Conservation (phyloP, 768 basidiomycete genomes). For the Coprinopsis cinerea region DNA sequence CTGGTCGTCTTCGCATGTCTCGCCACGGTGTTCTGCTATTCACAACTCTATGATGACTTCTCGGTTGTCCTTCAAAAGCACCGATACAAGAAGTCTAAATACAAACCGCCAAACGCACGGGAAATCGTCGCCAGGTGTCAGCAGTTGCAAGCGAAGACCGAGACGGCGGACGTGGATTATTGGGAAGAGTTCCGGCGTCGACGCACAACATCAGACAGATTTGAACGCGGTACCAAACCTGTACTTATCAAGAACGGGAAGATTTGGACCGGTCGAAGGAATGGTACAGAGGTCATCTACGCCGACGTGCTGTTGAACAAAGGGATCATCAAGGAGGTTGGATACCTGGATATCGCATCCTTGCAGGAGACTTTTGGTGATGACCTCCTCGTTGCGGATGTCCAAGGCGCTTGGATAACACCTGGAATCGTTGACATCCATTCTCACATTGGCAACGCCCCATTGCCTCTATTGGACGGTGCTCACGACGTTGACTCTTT, state of each 20-base stretch:
- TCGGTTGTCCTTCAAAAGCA: background rate
- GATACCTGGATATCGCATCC: constrained; percentile 30
- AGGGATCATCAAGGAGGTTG: constrained; percentile 59
- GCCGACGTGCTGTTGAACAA: constrained; percentile 68
- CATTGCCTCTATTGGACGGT: constrained; percentile 48
- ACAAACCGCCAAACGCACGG: constrained; percentile 6
- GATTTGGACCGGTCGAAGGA: constrained; percentile 75
- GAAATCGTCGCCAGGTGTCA: constrained; percentile 4
- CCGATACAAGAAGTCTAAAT: constrained; percentile 1
- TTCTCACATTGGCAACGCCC: constrained; percentile 55
- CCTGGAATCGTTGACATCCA: constrained; percentile 70
- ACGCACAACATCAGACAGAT: constrained; percentile 61
- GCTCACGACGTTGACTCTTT: constrained; percentile 50
- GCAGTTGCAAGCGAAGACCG: background rate
- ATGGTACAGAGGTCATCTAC: constrained; percentile 59
- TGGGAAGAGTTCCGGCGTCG: constrained; percentile 34
- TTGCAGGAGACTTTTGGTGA: constrained; percentile 19
- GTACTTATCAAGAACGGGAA: constrained; percentile 68
- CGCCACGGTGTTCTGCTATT: constrained; percentile 4
- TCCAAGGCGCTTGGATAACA: constrained; percentile 69
- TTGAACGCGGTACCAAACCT: constrained; percentile 54
- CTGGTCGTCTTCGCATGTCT: constrained; percentile 3
- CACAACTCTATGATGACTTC: constrained; percentile 1
- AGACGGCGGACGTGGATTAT: too few species aligned
- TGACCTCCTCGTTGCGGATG: constrained; percentile 50